Evolutionary conservation across 225 moss, liverwort and hornwort genomes (phyloP).

Genomic region (Pseudoscleropodium purum): DNA sequence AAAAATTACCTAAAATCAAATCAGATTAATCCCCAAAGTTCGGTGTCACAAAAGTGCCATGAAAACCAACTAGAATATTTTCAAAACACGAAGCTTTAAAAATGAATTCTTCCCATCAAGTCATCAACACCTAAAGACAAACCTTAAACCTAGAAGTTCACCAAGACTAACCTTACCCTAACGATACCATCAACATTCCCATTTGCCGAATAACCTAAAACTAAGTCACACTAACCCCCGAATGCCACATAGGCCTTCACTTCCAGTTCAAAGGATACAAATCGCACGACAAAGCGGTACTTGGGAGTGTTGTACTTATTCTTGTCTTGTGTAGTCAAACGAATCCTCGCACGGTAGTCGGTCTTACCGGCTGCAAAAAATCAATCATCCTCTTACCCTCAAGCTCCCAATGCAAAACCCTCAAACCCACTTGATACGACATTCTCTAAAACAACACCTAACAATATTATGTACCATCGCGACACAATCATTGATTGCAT

Average conservation of each 20-base stretch:
- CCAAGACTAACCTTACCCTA: neutral
- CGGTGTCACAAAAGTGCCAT: neutral
- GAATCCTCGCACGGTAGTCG: slow-evolving; percentile 87
- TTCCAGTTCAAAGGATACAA: slow-evolving; percentile 26
- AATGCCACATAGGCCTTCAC: neutral
- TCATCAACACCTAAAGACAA: neutral
- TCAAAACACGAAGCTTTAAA: neutral
- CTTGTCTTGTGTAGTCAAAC: slow-evolving; percentile 90
- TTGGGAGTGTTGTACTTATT: slow-evolving; percentile 98
- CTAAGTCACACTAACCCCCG: neutral
- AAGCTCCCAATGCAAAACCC: neutral
- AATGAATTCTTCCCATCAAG: no score
- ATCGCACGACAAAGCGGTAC: slow-evolving; percentile 84
- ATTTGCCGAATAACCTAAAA: neutral
- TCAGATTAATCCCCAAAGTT: neutral
- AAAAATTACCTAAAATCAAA: neutral
- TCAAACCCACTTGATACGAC: no score
- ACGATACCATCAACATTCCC: neutral
- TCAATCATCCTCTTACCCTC: neutral
- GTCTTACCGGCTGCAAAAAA: slow-evolving; percentile 68
- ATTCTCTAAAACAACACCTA: neutral
- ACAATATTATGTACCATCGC: neutral
- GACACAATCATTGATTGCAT: neutral
- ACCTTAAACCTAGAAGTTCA: neutral
- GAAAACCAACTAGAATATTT: neutral